Conservation (phyloP, 441 rosid genomes). For the Viola pubescens region DNA sequence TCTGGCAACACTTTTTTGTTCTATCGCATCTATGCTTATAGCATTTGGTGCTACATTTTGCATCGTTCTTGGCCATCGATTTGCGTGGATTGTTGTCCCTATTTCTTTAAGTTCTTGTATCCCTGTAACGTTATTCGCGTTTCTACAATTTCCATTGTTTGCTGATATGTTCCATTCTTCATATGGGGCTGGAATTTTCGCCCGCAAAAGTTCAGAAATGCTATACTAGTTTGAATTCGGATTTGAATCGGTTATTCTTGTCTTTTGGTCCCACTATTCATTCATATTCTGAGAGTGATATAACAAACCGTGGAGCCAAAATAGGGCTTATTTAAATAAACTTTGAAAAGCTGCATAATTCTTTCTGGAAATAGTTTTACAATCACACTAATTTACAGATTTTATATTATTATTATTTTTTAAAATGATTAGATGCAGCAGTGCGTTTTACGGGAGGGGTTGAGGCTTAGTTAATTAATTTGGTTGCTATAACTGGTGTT, state of each 20-base stretch:
- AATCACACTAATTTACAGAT: too few relatives aligned
- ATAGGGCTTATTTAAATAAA: too few relatives aligned
- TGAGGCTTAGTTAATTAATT: too few relatives aligned
- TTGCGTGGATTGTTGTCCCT: slow-evolving; percentile 29
- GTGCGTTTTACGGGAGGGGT: too few relatives aligned
- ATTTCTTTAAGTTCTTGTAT: slow-evolving; percentile 24
- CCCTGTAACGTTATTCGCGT: slow-evolving; percentile 36
- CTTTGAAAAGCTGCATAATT: too few relatives aligned
- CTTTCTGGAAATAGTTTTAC: too few relatives aligned
- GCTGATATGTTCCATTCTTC: slow-evolving; percentile 24
- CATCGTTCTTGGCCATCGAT: slow-evolving; percentile 26
- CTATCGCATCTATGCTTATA: slow-evolving; percentile 42
- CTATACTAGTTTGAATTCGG: not conserved
- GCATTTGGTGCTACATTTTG: slow-evolving; percentile 40
- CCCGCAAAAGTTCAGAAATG: not conserved
- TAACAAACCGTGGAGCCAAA: too few relatives aligned
- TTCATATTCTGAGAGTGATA: not conserved
- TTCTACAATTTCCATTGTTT: slow-evolving; percentile 37
- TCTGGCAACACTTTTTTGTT: slow-evolving; percentile 38
- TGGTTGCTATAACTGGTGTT: too few relatives aligned
- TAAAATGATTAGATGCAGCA: too few relatives aligned
- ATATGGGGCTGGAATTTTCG: slow-evolving; percentile 14
- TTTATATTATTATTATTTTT: too few relatives aligned
- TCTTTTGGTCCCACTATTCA: not conserved
- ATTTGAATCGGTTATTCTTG: too few relatives aligned